Base-by-base conservation (phyloP, 2,329 filamentous ascomycete genomes). In the Xylariaceae sp. region DNA sequence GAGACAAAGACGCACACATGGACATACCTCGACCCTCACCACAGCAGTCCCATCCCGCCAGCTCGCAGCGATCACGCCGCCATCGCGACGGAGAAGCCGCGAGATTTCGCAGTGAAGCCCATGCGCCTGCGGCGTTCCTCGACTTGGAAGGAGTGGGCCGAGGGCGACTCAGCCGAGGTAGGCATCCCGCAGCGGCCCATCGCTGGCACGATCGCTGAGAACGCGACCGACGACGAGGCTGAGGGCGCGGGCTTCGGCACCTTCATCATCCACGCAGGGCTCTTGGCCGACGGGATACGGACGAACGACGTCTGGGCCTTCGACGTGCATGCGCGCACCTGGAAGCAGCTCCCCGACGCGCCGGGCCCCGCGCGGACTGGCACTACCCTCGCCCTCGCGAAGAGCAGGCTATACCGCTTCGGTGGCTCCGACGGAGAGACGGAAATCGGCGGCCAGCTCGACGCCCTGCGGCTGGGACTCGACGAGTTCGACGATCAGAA, bases 221-320 rank as follows among this genome's bases (percentile, higher is more conserved):
- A 75, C 24, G 84, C 87, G 3, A 79, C 83, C 1, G 86, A 86
- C 57, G 82, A 87, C 65, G 84, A 85, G 65, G 78, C 87, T 63
- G 83, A 84, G 61, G 78, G 77, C 2, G 79, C 85, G 40, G 88
- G 87, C 3, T 83, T 84, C 53, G 86, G 87, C 17, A 90, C 85
- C 0, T 78, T 96, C 41, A 88, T 90, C 69, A 71, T 96, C 28
- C 91, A 96, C 71, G 91, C 89, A 4, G 91, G 92, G 3, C 90
- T 87, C 67, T 81, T 90, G 0, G 81, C 83, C 5, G 81, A 76
- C 24, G 88, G 86, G 9, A 78, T 86, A 3, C 78, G 90, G 3
- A 77, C 78, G 34, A 76, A 79, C 9, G 92, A 96, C 69, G 74
- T 93, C 5, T 96, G 92, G 92, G 84, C 85, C 0, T 96, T 96